phyloP scores from a whole-genome alignment of 2,329 filamentous ascomycete genomes.

The Epichloe aotearoae region DNA sequence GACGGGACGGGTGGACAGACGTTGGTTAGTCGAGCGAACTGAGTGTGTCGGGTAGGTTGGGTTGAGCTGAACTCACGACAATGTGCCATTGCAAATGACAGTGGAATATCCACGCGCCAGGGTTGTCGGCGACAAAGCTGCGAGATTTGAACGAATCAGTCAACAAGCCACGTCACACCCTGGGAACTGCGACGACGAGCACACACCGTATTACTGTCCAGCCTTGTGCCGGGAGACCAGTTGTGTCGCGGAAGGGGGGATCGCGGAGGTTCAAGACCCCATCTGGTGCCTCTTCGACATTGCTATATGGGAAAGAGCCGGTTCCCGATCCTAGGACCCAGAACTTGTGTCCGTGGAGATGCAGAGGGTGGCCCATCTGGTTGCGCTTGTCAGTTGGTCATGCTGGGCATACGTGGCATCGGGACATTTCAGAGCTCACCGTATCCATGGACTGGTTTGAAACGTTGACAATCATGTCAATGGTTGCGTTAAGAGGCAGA shows the following conservation, averaged over 20 bases:
- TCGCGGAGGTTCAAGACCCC: slow-evolving; percentile 1
- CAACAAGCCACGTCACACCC: too few relatives aligned
- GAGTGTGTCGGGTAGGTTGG: too few relatives aligned
- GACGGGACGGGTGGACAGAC: too few relatives aligned
- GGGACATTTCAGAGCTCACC: neutral
- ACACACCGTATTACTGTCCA: slow-evolving; percentile 2
- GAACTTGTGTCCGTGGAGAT: slow-evolving; percentile 5
- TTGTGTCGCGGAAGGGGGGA: slow-evolving; percentile 3
- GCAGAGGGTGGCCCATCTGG: slow-evolving; percentile 3
- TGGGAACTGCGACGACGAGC: neutral
- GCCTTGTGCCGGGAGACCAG: neutral
- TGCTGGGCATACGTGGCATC: too few relatives aligned
- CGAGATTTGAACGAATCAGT: too few relatives aligned
- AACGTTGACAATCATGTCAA: neutral
- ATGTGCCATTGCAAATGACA: slow-evolving; percentile 5
- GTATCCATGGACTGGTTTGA: slow-evolving; percentile 3
- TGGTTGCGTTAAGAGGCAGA: slow-evolving; percentile 1
- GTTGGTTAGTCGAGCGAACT: too few relatives aligned
- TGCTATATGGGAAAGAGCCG: slow-evolving; percentile 1
- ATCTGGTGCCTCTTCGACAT: neutral
- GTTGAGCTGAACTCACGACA: neutral
- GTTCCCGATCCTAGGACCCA: slow-evolving; percentile 3
- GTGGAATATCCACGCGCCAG: slow-evolving; percentile 4
- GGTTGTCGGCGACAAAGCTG: slow-evolving; percentile 3
- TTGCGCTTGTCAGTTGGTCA: neutral